phyloP scores from a whole-genome alignment of 495 filamentous ascomycete genomes.

The Talaromyces stipitatus region DNA sequence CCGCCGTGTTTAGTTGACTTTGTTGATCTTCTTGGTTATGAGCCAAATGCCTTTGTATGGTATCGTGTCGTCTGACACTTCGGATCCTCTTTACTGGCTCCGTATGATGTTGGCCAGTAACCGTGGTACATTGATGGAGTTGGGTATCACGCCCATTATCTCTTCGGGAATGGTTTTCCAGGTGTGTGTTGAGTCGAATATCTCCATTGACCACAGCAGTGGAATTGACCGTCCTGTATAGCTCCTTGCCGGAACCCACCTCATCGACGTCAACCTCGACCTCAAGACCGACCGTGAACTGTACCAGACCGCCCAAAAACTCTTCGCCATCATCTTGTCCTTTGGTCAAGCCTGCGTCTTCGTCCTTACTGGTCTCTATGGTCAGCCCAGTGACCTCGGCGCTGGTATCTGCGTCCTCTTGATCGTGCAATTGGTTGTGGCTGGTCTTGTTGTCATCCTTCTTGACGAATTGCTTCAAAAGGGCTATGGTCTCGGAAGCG shows the following conservation, averaged over 20 bases:
- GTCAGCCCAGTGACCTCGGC: conserved; percentile 89
- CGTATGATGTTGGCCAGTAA: conserved; percentile 99
- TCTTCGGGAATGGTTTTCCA: conserved; percentile 99
- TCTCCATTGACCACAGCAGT: background rate
- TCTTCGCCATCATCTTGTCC: conserved; percentile 95
- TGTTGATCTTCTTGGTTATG: conserved; percentile 99
- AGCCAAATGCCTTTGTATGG: conserved; percentile 98
- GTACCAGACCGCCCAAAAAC: conserved; percentile 99
- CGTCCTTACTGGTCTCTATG: conserved; percentile 97
- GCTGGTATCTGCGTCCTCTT: conserved; percentile 96
- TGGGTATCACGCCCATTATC: conserved; percentile 99
- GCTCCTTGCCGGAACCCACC: conserved; percentile 96
- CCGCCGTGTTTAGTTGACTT: conserved; percentile 57
- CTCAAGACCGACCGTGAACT: conserved; percentile 98
- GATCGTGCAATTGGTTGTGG: conserved; percentile 92
- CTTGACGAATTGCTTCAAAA: conserved; percentile 99
- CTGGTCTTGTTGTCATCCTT: conserved; percentile 96
- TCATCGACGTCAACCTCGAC: conserved; percentile 99
- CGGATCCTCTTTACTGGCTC: conserved; percentile 98
- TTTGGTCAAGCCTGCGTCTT: conserved; percentile 96
- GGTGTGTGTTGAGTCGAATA: conserved; percentile 28
- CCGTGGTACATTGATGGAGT: conserved; percentile 95
- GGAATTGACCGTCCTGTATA: conserved; percentile 11
- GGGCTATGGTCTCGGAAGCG: conserved; percentile 95
- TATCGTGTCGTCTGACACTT: conserved; percentile 93